Evolutionary conservation across 1,139 yeast genomes (phyloP).

Genomic region (Suhomyces panamericanus): DNA sequence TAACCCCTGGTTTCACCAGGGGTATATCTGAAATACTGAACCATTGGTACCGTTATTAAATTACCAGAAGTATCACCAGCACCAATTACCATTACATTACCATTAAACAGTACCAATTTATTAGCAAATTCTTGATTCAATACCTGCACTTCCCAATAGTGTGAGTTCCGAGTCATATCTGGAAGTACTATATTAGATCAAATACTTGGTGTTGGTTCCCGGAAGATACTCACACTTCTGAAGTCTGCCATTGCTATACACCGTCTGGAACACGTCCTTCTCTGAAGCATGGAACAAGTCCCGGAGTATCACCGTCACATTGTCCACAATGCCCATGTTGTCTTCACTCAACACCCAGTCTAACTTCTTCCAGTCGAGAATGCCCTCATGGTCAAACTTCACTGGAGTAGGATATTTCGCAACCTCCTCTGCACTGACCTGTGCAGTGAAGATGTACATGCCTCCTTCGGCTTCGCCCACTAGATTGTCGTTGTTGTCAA

Average conservation of each 20-base stretch:
- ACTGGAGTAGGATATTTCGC: conserved; percentile 27
- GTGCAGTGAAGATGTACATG: conserved; percentile 44
- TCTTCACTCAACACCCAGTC: conserved; percentile 41
- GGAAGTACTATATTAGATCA: too few species aligned
- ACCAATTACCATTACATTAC: too few species aligned
- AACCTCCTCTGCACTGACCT: conserved; percentile 28
- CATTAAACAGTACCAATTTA: too few species aligned
- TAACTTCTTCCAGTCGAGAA: conserved; percentile 45
- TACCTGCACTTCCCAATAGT: too few species aligned
- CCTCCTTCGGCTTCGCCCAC: conserved; percentile 34
- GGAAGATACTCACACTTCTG: conserved; percentile 20
- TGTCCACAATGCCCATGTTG: conserved; percentile 48
- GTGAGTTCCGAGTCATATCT: too few species aligned
- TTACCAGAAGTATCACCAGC: too few species aligned
- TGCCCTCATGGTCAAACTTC: conserved; percentile 38
- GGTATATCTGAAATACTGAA: too few species aligned
- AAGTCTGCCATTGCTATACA: conserved; percentile 21
- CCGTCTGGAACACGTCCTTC: conserved; percentile 24
- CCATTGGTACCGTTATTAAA: too few species aligned
- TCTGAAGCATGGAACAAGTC: conserved; percentile 27
- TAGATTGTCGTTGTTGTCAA: conserved; percentile 16
- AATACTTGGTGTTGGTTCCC: conserved; percentile 15
- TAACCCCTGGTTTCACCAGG: too few species aligned
- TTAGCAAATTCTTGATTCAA: too few species aligned
- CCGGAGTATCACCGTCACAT: conserved; percentile 33